A percentile compares a stretch with the other conserved stretches of the same genome.
phyloP scores from a whole-genome alignment of 139 green algal genomes.

The Mychonastes homosphaera region DNA sequence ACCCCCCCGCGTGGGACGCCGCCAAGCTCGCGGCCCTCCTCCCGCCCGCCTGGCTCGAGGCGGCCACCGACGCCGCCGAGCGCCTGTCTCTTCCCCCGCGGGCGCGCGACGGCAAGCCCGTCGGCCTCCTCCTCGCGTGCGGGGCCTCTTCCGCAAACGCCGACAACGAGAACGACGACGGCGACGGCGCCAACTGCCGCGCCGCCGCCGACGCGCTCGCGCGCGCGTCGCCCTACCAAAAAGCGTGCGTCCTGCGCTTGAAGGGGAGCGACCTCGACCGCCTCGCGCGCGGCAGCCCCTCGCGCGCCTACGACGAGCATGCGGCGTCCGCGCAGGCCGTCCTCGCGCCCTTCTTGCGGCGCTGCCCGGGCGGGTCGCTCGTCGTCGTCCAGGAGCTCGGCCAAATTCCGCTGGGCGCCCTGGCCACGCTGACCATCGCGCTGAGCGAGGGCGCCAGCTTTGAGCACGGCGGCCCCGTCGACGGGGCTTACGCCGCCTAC shows the following conservation, averaged over 20 bases:
- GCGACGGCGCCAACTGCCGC: constrained; percentile 8
- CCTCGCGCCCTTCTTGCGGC: constrained; percentile 18
- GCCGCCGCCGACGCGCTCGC: constrained; percentile 5
- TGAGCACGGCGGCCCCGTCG: constrained; percentile 10
- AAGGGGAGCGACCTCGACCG: neutral
- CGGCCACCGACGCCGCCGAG: constrained; percentile 15
- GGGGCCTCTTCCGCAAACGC: no score
- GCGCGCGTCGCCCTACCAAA: neutral
- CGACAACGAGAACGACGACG: no score
- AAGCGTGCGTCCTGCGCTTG: constrained; percentile 6
- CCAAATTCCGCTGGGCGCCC: constrained; percentile 11
- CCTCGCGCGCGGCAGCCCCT: neutral
- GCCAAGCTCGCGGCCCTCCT: constrained; percentile 3
- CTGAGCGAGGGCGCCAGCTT: constrained; percentile 30
- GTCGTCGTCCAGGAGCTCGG: constrained; percentile 17
- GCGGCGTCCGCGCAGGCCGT: constrained; percentile 20
- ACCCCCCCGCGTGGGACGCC: neutral
- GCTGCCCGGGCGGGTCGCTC: constrained; percentile 22
- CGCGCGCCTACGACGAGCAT: no score
- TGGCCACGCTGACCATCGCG: constrained; percentile 26
- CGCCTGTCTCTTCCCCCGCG: constrained; percentile 3
- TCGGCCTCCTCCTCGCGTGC: constrained; percentile 9
- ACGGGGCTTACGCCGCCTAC: constrained; percentile 4
- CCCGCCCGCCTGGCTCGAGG: constrained; percentile 5
- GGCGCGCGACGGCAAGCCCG: constrained; percentile 10